These are phyloP conservation scores for Phytopythium helicoides DNA, from an alignment of 352 stramenopile species.

Conservation along the genomic window DNA sequence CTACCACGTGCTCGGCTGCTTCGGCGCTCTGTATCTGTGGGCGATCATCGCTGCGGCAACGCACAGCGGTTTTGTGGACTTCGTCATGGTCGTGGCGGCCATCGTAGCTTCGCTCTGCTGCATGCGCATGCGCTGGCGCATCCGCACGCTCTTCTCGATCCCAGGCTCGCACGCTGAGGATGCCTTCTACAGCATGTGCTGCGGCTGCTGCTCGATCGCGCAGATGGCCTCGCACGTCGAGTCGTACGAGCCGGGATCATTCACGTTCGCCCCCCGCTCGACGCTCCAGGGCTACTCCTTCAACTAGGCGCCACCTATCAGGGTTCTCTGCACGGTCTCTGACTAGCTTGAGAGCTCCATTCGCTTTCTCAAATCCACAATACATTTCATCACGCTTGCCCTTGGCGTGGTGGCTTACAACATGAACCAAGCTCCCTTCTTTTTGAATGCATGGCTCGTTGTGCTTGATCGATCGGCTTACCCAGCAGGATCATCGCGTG, in stretches of 20 bases:
- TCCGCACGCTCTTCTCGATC: slow-evolving; percentile 62
- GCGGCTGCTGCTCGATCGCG: slow-evolving; percentile 70
- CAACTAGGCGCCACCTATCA: slow-evolving; percentile 23
- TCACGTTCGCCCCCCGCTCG: slow-evolving; percentile 52
- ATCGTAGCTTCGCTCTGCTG: slow-evolving; percentile 39
- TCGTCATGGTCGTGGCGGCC: slow-evolving; percentile 37
- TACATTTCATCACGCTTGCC: too few species aligned
- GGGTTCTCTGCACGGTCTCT: too few species aligned
- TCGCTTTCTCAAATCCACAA: not conserved
- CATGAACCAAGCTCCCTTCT: too few species aligned
- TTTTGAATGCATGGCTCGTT: too few species aligned
- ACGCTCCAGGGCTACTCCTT: slow-evolving; percentile 67
- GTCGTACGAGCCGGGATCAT: slow-evolving; percentile 67
- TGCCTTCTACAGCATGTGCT: slow-evolving; percentile 43
- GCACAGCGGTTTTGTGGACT: slow-evolving; percentile 41
- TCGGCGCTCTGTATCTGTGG: slow-evolving; percentile 49
- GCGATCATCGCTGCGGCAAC: slow-evolving; percentile 32
- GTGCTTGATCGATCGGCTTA: too few species aligned
- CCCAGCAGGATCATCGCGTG: too few species aligned
- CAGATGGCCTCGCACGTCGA: slow-evolving; percentile 82
- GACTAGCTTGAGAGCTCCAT: too few species aligned
- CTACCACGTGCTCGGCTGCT: slow-evolving; percentile 48
- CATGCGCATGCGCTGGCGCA: slow-evolving; percentile 51
- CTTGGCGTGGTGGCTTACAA: too few species aligned
- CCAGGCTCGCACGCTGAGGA: slow-evolving; percentile 59